A percentile compares a stretch with the other conserved stretches of the same genome.
phyloP scores from a whole-genome alignment of 2,329 filamentous ascomycete genomes.

The Paraconiothyrium brasiliense region DNA sequence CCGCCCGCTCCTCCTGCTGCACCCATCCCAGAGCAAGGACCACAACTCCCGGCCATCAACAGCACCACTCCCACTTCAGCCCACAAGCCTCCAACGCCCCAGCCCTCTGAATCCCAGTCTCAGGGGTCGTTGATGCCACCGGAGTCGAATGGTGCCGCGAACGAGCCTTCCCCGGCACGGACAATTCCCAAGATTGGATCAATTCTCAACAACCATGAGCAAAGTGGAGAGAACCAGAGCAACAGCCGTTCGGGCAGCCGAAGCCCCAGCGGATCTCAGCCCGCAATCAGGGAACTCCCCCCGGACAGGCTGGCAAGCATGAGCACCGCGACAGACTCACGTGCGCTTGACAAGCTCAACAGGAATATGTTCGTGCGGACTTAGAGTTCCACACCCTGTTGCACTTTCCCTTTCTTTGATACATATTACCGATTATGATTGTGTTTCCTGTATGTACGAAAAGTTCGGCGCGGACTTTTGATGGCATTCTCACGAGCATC shows the following conservation, averaged over 20 bases:
- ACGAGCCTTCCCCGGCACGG: slow-evolving; percentile 38
- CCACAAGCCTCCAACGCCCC: slow-evolving; percentile 43
- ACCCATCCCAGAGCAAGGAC: slow-evolving; percentile 44
- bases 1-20: slow-evolving; percentile 31
- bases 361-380: slow-evolving; percentile 43
- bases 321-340: slow-evolving; percentile 42
- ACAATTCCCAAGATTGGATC: slow-evolving; percentile 58
- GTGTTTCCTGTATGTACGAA: slow-evolving; percentile 12
- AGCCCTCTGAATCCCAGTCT: slow-evolving; percentile 53
- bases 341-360: slow-evolving; percentile 46
- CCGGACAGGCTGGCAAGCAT: slow-evolving; percentile 44
- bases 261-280: slow-evolving; percentile 48
- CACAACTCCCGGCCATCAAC: slow-evolving; percentile 49
- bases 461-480: slow-evolving; percentile 15
- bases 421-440: not conserved
- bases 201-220: slow-evolving; percentile 43
- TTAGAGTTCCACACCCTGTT: slow-evolving; percentile 15
- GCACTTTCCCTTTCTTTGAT: not conserved
- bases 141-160: slow-evolving; percentile 37
- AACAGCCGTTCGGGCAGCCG: slow-evolving; percentile 54
- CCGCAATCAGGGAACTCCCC: slow-evolving; percentile 43
- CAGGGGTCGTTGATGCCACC: slow-evolving; percentile 53
- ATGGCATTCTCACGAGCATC: slow-evolving; percentile 30
- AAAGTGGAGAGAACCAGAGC: slow-evolving; percentile 41
- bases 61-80: slow-evolving; percentile 31